Evolutionary conservation across 352 stramenopile species (phyloP), one percentile per base, ranked within the genome.

Genomic region (Pythium utonaiense): DNA sequence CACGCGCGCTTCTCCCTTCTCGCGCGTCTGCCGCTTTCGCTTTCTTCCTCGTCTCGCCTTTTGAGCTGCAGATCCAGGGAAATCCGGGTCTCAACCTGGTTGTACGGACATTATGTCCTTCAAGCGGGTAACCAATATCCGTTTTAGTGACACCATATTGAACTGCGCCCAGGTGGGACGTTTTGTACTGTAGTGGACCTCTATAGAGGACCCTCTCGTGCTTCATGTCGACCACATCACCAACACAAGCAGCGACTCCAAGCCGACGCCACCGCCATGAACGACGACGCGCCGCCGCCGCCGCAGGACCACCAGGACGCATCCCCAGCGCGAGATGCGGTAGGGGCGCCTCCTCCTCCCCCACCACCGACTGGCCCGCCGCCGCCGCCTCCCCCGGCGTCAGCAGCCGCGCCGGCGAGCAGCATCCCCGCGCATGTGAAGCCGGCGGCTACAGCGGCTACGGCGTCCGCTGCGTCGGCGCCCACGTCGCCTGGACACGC

Each of bases 291-390:
- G 25, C 64, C 64, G 19, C 64, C 64, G 22, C 64, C 64, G 33
- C 64, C 64, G 38, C 28, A 53, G 30, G 41, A 65, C 13, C 60
- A 50, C 44, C 41, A 57, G 44, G 60, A 57, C 31, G 47, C 41
- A 8, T 67, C 60, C 21, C 52, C 52, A n/a, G 53, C 44, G n/a
- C 33, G 47, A 24, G 60, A 67, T n/a, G 19, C 40, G 13, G 21
- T 17, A 16, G 47, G 41, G 10, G 34, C 60, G 9, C 65, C 72
- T 17, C 61, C 75, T 12, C 75, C 77, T 10, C 71, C 76, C 2
- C 78, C 78, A 7, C 73, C 77, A 17, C 64, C 73, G 17, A 17
- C 56, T 16, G 62, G 53, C 17, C 70, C 71, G 13, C 79, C 76
- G 6, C 77, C 77, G 6, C 53, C 72, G 8, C 40, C 69, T 12